Conservation (phyloP, 345 rosid species). For the Moricandia arvensis region DNA sequence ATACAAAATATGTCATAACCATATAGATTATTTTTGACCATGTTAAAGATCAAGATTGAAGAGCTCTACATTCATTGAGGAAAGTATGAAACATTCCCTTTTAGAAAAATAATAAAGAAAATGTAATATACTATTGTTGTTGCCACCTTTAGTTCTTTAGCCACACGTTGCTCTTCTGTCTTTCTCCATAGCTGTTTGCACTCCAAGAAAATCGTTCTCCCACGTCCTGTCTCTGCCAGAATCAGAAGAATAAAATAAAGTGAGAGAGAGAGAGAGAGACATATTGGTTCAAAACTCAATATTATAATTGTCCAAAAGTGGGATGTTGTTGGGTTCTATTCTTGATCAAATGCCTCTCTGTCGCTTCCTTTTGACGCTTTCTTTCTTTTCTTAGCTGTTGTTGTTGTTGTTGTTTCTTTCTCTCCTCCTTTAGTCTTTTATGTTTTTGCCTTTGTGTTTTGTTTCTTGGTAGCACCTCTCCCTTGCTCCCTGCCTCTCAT, state of each 20-base stretch:
- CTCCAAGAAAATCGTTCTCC: constrained; percentile 2
- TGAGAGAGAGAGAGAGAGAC: constrained; percentile 4
- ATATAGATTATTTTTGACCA: no score
- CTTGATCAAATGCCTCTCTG: constrained; percentile 40
- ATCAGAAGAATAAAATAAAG: not conserved
- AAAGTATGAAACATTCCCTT: not conserved
- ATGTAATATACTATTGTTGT: not conserved
- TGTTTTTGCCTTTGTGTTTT: not conserved
- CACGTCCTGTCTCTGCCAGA: constrained; percentile 21
- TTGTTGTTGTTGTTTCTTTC: not conserved
- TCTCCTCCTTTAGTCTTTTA: not conserved
- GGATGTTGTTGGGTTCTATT: constrained; percentile 31
- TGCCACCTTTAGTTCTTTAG: constrained; percentile 6
- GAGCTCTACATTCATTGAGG: not conserved
- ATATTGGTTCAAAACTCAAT: not conserved
- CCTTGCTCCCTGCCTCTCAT: constrained; percentile 34
- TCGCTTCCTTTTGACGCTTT: constrained; percentile 35
- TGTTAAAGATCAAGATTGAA: not conserved
- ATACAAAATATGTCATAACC: no score
- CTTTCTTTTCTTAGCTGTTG: constrained; percentile 25
- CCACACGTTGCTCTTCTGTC: not conserved
- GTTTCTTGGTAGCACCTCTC: constrained; percentile 2
- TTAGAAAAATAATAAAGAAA: not conserved
- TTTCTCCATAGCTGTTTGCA: not conserved
- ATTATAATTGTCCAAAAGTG: constrained; percentile 8